Conservation (phyloP, 805 yeast genomes). For the Priceomyces carsonii region DNA sequence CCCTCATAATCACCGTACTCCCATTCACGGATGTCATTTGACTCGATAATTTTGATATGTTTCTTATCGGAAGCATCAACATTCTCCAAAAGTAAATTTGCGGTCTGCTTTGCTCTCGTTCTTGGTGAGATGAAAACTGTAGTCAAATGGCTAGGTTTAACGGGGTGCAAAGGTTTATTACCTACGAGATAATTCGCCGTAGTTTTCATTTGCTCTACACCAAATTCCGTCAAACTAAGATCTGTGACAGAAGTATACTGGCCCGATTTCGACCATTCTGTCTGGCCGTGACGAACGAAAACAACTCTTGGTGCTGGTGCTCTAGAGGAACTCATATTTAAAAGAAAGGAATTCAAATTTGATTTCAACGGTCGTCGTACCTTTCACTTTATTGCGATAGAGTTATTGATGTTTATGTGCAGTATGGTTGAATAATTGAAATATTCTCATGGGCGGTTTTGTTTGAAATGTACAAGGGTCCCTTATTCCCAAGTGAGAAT, state of each 20-base stretch:
- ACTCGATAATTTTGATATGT: conserved; percentile 43
- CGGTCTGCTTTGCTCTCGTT: conserved; percentile 73
- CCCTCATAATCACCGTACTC: conserved; percentile 98
- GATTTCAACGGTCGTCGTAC: too few relatives aligned
- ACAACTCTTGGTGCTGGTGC: conserved; percentile 63
- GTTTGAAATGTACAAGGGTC: too few relatives aligned
- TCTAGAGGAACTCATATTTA: background rate
- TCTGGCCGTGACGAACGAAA: conserved; percentile 83
- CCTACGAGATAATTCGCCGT: conserved; percentile 76
- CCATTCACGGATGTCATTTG: conserved; percentile 85
- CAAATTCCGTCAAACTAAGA: conserved; percentile 72
- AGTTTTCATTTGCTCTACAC: conserved; percentile 70
- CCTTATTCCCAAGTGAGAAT: too few relatives aligned
- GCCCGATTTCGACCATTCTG: conserved; percentile 95
- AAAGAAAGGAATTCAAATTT: background rate
- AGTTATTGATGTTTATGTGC: too few relatives aligned
- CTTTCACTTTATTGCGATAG: too few relatives aligned
- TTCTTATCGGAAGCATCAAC: conserved; percentile 44
- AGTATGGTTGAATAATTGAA: too few relatives aligned
- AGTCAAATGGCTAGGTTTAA: conserved; percentile 64
- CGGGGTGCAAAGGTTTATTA: conserved; percentile 46
- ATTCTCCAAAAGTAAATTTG: conserved; percentile 57
- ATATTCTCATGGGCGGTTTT: too few relatives aligned
- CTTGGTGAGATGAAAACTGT: conserved; percentile 81
- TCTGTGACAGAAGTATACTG: conserved; percentile 90